A percentile compares a stretch with the other conserved stretches of the same genome.
These are phyloP conservation scores for Ganoderma sp. DNA, from an alignment of 1,284 basidiomycete species.

Conservation along the genomic window DNA sequence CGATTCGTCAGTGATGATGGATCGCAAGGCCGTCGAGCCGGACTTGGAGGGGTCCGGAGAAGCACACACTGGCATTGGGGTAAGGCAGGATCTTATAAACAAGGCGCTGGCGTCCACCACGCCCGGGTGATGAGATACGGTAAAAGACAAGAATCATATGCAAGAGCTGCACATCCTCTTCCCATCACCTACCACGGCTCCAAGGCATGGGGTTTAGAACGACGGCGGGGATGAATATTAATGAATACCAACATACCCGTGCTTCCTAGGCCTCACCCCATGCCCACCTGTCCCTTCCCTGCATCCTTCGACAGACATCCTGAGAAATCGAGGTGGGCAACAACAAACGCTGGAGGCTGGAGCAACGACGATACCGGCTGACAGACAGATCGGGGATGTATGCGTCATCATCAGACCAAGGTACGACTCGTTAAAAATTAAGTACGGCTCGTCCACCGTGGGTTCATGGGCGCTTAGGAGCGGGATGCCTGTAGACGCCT, in stretches of 20 bases:
- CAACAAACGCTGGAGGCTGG: not conserved
- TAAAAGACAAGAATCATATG: slow-evolving; percentile 1
- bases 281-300: slow-evolving; percentile 1
- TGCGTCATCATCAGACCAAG: not conserved
- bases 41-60: not conserved
- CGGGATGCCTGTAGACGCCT: too few relatives aligned
- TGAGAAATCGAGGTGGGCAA: not conserved
- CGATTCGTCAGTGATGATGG: not conserved
- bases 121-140: not conserved
- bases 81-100: not conserved
- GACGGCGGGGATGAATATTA: not conserved
- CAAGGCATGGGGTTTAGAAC: not conserved
- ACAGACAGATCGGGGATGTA: not conserved
- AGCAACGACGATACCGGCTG: not conserved
- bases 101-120: not conserved
- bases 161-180: not conserved
- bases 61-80: not conserved
- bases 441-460: too few relatives aligned
- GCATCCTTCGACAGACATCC: not conserved
- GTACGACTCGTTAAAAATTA: not conserved
- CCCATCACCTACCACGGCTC: not conserved
- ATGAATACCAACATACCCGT: not conserved
- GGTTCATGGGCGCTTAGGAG: too few relatives aligned
- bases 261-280: not conserved
- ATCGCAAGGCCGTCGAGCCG: not conserved